phyloP scores from a whole-genome alignment of 1,139 yeast species.

The Arxiozyma telluris region DNA sequence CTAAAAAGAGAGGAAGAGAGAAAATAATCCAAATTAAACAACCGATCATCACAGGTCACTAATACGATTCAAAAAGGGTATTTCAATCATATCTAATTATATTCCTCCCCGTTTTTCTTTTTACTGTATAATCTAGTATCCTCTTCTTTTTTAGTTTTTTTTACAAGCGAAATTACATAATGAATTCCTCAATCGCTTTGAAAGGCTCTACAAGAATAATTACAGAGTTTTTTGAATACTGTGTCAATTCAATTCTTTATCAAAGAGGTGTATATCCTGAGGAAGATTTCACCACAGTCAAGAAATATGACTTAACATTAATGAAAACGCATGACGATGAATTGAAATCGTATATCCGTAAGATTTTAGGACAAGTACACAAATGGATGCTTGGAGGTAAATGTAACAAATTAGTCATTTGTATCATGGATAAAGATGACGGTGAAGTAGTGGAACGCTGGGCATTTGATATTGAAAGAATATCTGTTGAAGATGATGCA shows the following conservation, averaged over 20 bases:
- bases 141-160: not conserved
- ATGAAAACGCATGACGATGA: slow-evolving; percentile 70
- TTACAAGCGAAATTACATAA: not conserved
- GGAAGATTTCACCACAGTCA: slow-evolving; percentile 73
- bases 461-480: slow-evolving; percentile 54
- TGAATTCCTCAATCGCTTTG: slow-evolving; percentile 38
- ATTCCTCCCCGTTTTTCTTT: not conserved
- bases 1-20: no score
- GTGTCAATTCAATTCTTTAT: slow-evolving; percentile 71
- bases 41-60: not conserved
- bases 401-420: slow-evolving; percentile 61
- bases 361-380: slow-evolving; percentile 67
- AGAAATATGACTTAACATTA: slow-evolving; percentile 73
- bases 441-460: slow-evolving; percentile 74
- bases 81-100: not conserved
- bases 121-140: not conserved
- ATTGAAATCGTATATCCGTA: slow-evolving; percentile 57
- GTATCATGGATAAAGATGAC: slow-evolving; percentile 56
- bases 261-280: slow-evolving; percentile 89
- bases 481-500: slow-evolving; percentile 36
- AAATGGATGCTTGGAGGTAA: slow-evolving; percentile 72
- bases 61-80: no score
- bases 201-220: slow-evolving; percentile 73
- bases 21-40: not conserved
- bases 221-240: slow-evolving; percentile 75